Evolutionary conservation across 495 filamentous ascomycete species (phyloP).

Genomic region (Pseudotulostoma volvatum): DNA sequence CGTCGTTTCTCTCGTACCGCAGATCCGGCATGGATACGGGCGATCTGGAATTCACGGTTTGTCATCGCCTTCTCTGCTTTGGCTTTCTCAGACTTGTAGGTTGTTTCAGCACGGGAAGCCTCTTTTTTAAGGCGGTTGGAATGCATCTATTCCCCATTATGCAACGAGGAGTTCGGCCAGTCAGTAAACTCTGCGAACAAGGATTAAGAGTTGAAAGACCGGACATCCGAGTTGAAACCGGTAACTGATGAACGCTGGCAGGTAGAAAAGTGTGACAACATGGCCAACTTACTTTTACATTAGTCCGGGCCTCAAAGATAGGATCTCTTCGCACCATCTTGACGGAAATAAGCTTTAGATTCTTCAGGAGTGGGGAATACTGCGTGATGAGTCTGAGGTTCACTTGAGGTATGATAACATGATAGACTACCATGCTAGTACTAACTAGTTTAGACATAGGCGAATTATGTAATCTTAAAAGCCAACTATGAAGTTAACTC

Average conservation of each 20-base stretch:
- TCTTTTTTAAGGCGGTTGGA: conserved; percentile 34
- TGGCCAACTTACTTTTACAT: conserved; percentile 27
- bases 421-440: too few relatives aligned
- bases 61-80: conserved; percentile 36
- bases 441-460: too few relatives aligned
- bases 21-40: conserved; percentile 31
- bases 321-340: conserved; percentile 33
- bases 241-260: too few relatives aligned
- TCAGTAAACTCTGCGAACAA: too few relatives aligned
- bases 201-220: too few relatives aligned
- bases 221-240: too few relatives aligned
- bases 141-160: conserved; percentile 28
- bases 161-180: too few relatives aligned
- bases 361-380: too few relatives aligned
- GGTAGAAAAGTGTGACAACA: too few relatives aligned
- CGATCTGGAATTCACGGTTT: conserved; percentile 33
- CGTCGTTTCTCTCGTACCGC: conserved; percentile 33
- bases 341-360: too few relatives aligned
- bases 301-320: conserved; percentile 34
- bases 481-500: too few relatives aligned
- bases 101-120: conserved; percentile 27
- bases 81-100: conserved; percentile 31
- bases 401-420: conserved; percentile 7
- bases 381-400: conserved; percentile 16
- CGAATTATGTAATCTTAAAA: too few relatives aligned